These are phyloP conservation scores for Aspergillus pseudonomiae DNA, from an alignment of 2,329 filamentous ascomycete genomes.

Conservation along the genomic window DNA sequence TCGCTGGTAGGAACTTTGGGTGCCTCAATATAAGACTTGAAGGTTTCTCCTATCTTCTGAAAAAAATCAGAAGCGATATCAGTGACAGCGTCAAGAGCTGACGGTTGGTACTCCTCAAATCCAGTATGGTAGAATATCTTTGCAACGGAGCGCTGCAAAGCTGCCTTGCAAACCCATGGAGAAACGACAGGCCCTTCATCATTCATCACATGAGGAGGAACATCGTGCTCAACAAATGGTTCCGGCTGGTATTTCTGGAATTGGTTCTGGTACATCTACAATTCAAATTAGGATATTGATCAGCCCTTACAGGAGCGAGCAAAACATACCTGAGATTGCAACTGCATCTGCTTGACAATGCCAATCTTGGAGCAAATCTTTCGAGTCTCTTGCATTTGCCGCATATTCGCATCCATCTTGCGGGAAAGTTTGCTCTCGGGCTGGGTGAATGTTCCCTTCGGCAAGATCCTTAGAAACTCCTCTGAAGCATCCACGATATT, in stretches of 20 bases:
- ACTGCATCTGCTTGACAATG: slow-evolving; percentile 99
- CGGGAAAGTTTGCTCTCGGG: slow-evolving; percentile 73
- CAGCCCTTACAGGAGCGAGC: not conserved
- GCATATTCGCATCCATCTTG: slow-evolving; percentile 87
- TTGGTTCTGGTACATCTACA: slow-evolving; percentile 91
- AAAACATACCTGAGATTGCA: slow-evolving; percentile 80
- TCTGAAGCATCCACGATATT: slow-evolving; percentile 86
- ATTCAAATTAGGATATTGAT: slow-evolving; percentile 6
- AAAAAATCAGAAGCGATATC: slow-evolving; percentile 91
- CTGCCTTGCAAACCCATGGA: slow-evolving; percentile 76
- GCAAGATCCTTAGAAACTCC: slow-evolving; percentile 78
- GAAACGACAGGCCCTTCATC: slow-evolving; percentile 89
- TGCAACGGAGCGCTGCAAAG: slow-evolving; percentile 85
- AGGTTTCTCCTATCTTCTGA: slow-evolving; percentile 74
- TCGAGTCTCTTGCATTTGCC: slow-evolving; percentile 93
- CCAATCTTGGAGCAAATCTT: slow-evolving; percentile 96
- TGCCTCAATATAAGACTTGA: slow-evolving; percentile 80
- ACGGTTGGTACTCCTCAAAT: slow-evolving; percentile 96
- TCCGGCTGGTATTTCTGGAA: slow-evolving; percentile 95
- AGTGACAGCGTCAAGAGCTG: slow-evolving; percentile 85
- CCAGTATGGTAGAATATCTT: slow-evolving; percentile 96
- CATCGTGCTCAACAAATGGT: slow-evolving; percentile 83
- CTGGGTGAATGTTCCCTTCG: slow-evolving; percentile 73
- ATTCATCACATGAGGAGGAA: slow-evolving; percentile 84
- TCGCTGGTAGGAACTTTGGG: slow-evolving; percentile 68